Conservation (phyloP, 306 rosid genomes). For the Alnus rubra region DNA sequence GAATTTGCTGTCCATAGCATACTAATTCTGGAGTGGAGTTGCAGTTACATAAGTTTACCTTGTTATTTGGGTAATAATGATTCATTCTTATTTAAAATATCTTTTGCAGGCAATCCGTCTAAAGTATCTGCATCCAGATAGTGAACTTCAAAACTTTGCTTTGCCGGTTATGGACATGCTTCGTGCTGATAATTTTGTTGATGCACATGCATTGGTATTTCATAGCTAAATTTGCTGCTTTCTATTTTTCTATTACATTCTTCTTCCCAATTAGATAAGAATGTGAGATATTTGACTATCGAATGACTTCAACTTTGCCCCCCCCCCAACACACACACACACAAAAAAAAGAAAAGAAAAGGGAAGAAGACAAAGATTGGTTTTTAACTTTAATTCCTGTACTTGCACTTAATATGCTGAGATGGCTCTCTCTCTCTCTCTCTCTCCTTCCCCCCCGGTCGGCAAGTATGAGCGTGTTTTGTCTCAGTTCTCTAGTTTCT, state of each 20-base stretch:
- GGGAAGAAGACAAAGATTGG: too few species aligned
- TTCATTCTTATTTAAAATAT: constrained; percentile 28
- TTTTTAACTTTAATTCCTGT: too few species aligned
- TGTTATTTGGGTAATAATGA: constrained; percentile 19
- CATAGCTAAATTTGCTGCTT: constrained; percentile 12
- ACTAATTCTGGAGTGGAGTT: background rate
- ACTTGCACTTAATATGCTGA: too few species aligned
- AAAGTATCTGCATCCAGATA: constrained; percentile 81
- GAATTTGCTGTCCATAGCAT: constrained; percentile 4
- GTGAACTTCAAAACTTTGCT: constrained; percentile 78
- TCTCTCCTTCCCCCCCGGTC: too few species aligned
- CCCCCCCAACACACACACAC: too few species aligned
- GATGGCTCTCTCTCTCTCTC: too few species aligned
- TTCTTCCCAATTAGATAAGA: background rate
- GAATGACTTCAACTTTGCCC: too few species aligned
- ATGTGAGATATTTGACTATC: background rate
- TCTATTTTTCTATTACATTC: constrained; percentile 15
- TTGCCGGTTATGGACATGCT: constrained; percentile 86
- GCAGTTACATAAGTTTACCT: background rate
- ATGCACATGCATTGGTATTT: constrained; percentile 84
- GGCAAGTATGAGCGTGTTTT: too few species aligned
- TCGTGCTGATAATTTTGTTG: constrained; percentile 66
- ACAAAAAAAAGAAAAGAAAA: too few species aligned
- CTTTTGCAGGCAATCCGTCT: constrained; percentile 78
- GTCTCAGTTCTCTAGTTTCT: too few species aligned